Evolutionary conservation across 1,284 basidiomycete species (phyloP).

Genomic region (Phellopilus nigrolimitatus): DNA sequence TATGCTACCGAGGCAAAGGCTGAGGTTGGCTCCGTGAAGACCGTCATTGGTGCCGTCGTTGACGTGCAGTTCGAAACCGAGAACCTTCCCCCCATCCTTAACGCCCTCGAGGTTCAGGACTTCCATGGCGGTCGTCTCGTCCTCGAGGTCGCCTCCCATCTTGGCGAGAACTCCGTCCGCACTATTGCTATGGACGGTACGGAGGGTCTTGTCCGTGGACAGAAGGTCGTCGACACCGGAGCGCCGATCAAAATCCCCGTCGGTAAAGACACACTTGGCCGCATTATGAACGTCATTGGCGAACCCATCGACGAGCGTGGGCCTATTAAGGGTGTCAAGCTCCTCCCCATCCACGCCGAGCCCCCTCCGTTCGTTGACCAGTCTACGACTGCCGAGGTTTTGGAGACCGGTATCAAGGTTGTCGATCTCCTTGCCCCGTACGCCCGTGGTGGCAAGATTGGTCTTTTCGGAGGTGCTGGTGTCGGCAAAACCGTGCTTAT

Average conservation of each 20-base stretch:
- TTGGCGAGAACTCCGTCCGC: slow-evolving; percentile 98
- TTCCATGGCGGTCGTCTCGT: slow-evolving; percentile 91
- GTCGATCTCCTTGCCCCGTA: slow-evolving; percentile 99
- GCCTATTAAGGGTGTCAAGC: slow-evolving; percentile 92
- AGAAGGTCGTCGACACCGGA: slow-evolving; percentile 96
- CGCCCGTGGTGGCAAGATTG: slow-evolving; percentile 99
- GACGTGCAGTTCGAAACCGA: slow-evolving; percentile 94
- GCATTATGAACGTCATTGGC: slow-evolving; percentile 99
- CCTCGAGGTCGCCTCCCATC: slow-evolving; percentile 94
- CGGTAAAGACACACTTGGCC: slow-evolving; percentile 88
- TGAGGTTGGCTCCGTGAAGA: slow-evolving; percentile 79
- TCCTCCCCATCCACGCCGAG: slow-evolving; percentile 92
- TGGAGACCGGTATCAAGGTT: slow-evolving; percentile 99
- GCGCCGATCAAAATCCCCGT: slow-evolving; percentile 96
- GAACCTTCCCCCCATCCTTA: slow-evolving; percentile 92
- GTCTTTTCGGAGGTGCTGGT: slow-evolving; percentile 99
- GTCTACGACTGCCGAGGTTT: slow-evolving; percentile 95
- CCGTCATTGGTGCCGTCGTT: slow-evolving; percentile 98
- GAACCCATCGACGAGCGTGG: slow-evolving; percentile 99
- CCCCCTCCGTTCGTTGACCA: slow-evolving; percentile 97
- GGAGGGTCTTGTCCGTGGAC: slow-evolving; percentile 98
- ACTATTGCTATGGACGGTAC: slow-evolving; percentile 99
- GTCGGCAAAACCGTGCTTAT: slow-evolving; percentile 99
- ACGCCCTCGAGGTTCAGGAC: slow-evolving; percentile 95
- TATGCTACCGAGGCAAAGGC: slow-evolving; percentile 88